A percentile compares a stretch with the other conserved stretches of the same genome.
These are phyloP conservation scores for Candida pseudoglaebosa DNA, from an alignment of 805 yeast genomes.

Conservation along the genomic window DNA sequence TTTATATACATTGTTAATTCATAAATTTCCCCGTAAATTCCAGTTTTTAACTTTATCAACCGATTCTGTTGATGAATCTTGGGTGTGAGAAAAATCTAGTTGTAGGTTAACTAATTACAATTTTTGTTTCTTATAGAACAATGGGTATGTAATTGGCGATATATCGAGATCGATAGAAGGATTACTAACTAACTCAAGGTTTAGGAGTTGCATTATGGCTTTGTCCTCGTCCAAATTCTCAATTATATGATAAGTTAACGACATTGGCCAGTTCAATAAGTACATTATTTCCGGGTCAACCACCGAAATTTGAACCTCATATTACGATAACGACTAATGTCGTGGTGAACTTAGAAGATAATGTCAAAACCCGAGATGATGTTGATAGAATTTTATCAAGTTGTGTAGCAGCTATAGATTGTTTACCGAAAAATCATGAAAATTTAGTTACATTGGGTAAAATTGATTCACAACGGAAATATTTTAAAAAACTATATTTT, in stretches of 20 bases:
- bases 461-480: constrained; percentile 46
- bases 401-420: constrained; percentile 51
- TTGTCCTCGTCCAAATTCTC: constrained; percentile 56
- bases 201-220: constrained; percentile 68
- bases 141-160: constrained; percentile 15
- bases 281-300: constrained; percentile 65
- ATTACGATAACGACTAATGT: constrained; percentile 69
- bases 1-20: background rate
- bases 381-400: constrained; percentile 56
- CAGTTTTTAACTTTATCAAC: background rate
- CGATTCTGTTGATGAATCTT: background rate
- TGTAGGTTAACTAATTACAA: background rate
- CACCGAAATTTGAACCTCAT: constrained; percentile 71
- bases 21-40: background rate
- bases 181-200: constrained; percentile 9
- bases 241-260: constrained; percentile 51
- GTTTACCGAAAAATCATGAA: constrained; percentile 38
- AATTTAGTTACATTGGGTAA: constrained; percentile 38
- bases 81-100: constrained; percentile 1
- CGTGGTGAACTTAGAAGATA: constrained; percentile 34
- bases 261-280: constrained; percentile 61
- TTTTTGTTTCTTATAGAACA: background rate
- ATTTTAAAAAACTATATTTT: constrained; percentile 52
- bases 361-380: constrained; percentile 45
- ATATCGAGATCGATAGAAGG: background rate